phyloP scores from a whole-genome alignment of 2,329 filamentous ascomycete genomes.

The Cordyceps tenuipes region DNA sequence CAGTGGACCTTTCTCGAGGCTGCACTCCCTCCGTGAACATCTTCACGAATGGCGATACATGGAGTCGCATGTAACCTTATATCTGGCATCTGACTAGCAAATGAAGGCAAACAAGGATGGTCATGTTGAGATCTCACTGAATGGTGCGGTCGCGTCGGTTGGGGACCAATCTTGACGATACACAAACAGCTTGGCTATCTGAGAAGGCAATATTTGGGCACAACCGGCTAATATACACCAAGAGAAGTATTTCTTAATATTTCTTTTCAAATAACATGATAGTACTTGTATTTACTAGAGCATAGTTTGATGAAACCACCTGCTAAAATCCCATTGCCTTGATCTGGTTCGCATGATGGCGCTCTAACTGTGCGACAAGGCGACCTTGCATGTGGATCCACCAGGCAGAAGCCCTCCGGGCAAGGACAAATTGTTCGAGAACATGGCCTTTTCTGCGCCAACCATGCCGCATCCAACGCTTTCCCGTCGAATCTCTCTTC shows the following conservation, averaged over 20 bases:
- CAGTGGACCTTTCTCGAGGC: constrained; percentile 5
- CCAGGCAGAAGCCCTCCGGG: constrained; percentile 7
- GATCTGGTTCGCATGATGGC: neutral
- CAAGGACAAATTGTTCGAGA: neutral
- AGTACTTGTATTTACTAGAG: too few species aligned
- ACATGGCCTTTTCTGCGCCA: neutral
- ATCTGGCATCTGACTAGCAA: neutral
- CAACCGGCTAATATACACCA: neutral
- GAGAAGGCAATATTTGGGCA: neutral
- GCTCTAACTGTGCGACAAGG: neutral
- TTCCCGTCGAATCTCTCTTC: neutral
- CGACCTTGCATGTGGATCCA: constrained; percentile 4
- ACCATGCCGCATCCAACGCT: neutral
- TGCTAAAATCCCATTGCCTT: constrained; percentile 3
- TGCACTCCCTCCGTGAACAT: neutral
- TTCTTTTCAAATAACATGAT: too few species aligned
- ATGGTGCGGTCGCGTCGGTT: neutral
- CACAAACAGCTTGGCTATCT: too few species aligned
- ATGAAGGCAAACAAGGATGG: neutral
- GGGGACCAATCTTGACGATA: too few species aligned
- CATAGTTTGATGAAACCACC: neutral
- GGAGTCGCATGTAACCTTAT: neutral
- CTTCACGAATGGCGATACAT: neutral
- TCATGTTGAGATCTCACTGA: neutral
- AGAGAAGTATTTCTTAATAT: too few species aligned